These are phyloP conservation scores for Suillus subaureus DNA, from an alignment of 768 basidiomycete genomes.

Conservation along the genomic window DNA sequence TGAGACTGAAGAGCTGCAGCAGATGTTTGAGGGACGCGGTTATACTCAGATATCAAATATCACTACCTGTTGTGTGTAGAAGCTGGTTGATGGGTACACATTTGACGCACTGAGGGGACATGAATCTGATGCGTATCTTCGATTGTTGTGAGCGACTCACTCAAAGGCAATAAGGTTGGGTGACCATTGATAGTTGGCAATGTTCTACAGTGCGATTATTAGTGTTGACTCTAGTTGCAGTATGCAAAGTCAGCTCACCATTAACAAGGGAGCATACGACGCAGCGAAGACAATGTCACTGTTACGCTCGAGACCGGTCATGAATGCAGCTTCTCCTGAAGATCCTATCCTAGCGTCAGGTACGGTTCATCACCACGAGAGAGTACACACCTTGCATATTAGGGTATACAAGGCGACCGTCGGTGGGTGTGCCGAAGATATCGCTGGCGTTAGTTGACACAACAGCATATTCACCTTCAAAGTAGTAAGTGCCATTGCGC, in stretches of 20 bases:
- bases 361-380: neutral
- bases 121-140: neutral
- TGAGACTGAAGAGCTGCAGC: conserved; percentile 60
- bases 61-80: conserved; percentile 59
- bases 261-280: conserved; percentile 62
- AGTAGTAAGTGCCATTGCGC: conserved; percentile 63
- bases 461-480: conserved; percentile 62
- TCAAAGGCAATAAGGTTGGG: conserved; percentile 65
- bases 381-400: conserved; percentile 51
- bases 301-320: conserved; percentile 67
- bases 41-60: neutral
- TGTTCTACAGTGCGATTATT: conserved; percentile 39
- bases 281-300: conserved; percentile 64
- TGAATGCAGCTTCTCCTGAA: conserved; percentile 63
- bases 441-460: conserved; percentile 56
- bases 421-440: conserved; percentile 44
- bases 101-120: conserved; percentile 43
- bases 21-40: neutral
- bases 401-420: conserved; percentile 58
- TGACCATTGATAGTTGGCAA: conserved; percentile 60
- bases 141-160: conserved; percentile 37
- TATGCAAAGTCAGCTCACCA: conserved; percentile 31
- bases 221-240: conserved; percentile 4
- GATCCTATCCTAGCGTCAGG: conserved; percentile 38
- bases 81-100: conserved; percentile 64